Evolutionary conservation across 148 eudicot genomes (phyloP), one percentile per base, ranked within the genome.

Genomic region (Drosera capensis): DNA sequence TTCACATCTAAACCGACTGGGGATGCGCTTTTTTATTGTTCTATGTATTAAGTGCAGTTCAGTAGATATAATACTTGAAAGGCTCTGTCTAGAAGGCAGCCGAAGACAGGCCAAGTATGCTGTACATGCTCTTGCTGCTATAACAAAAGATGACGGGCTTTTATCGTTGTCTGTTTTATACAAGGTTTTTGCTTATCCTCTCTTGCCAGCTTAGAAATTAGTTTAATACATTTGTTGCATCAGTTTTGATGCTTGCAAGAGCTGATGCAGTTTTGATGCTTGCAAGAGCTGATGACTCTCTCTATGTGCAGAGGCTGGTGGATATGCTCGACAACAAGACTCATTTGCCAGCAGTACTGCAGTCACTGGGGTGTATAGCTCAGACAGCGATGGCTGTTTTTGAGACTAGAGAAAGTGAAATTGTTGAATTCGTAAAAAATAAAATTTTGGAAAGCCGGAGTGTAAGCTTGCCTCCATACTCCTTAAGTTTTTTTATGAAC

Each of bases 101-200:
- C 58, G 99, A 39, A 81, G 87, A 71, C 95, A 84, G 78, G 99
- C 95, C 35, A 90, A 90, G 63, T 81, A 90, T 74, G 95, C 99
- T 60, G 95, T 90, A 47, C 88, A 90, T 57, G 95, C 99, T 48
- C 78, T 90, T 56, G 95, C 95, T 28, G 82, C 93, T 28, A 81
- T 90, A 47, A 90, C 95, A 30, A 90, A 85, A 68, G 99, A 90
- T 65, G 95, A 78, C 56, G 99, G 99, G 16, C 85, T 90, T 37
- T 71, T 63, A 64, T 85, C 99, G 30, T 80, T 90, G 24, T 90
- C 99, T 62, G 99, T 90, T 30, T 73, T 90, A 25, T 90, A 77
- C 70, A 90, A 90, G 99, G 99, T 90, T 49, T 51, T 25, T 23
- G 30, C 31, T 53, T 18, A 25, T 40, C 16, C 31, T 59, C 16